Base-by-base conservation (phyloP, 192 early-diverging fungal genomes). In the Podila epicladia region DNA sequence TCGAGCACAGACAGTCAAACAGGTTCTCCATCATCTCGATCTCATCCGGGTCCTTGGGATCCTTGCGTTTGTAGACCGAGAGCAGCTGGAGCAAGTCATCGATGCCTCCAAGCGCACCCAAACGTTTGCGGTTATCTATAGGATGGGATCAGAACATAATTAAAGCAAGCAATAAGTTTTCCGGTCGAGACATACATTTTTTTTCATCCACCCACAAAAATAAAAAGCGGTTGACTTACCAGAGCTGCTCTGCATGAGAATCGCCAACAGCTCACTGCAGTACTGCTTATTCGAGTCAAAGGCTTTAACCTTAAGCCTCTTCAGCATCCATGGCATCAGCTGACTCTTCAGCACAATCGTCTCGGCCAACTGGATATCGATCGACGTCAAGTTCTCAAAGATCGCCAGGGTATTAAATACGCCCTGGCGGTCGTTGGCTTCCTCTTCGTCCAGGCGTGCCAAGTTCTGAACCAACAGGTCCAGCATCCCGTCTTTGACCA, bases 11-110 rank as follows among this genome's bases (percentile, higher is more conserved):
- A 7, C 88, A 84, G 80, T 96, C 93, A 73, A 98, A 95, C 22
- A 95, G 83, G 75, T 97, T 98, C 70, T 98, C 98, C 85, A 99
- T 83, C 83, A 95, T 86, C 70, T 99, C 98, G 49, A 91, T 85
- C 67, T 97, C 97, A 69, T 97, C 95, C 8, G 87, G 89, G 58
- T 95, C 92, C 19, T 84, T 82, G 3, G 98, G 97, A 72, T 97
- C 94, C 89, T 88, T 87, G 37, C 87, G 84, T 62, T 85, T 91
- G 62, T 86, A 89, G 1, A 69, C 67, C 71, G 87, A 61, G 37
- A 95, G 67, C n/a, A 91, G 85, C 50, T 82, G 90, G 28, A 98
- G 82, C 33, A 97, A 71, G 1, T 87, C 82, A 65, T 95, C 94
- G 20, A 96, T 82, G 1, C 93, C 92, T 5, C 83, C 82, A 13